phyloP scores from a whole-genome alignment of 1,284 basidiomycete species.

The Trichosporon sp. region DNA sequence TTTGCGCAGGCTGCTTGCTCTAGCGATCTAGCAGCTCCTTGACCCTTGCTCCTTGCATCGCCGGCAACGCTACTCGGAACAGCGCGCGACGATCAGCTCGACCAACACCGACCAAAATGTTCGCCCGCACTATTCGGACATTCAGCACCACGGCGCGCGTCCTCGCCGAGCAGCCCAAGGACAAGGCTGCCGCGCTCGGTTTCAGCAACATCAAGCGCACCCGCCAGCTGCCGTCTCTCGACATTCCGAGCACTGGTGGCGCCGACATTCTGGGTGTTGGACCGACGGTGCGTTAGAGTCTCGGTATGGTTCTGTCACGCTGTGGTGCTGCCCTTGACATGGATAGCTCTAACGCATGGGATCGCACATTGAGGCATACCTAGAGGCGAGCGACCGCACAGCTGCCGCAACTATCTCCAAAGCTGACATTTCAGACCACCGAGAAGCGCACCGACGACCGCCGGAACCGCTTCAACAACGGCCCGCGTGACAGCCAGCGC shows the following conservation, averaged over 20 bases:
- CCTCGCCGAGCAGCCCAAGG: not conserved
- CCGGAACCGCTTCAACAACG: not conserved
- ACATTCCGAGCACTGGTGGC: not conserved
- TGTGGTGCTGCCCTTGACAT: too few relatives aligned
- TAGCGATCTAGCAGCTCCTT: too few relatives aligned
- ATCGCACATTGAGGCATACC: too few relatives aligned
- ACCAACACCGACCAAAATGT: constrained; percentile 10
- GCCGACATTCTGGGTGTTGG: not conserved
- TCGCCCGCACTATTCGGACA: constrained; percentile 9
- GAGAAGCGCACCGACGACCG: not conserved
- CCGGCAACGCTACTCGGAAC: not conserved
- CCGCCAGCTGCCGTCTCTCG: constrained; percentile 10
- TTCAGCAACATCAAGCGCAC: constrained; percentile 7
- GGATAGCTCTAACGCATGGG: too few relatives aligned
- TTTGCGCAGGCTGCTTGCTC: not conserved
- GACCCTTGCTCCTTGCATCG: not conserved
- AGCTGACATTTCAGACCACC: not conserved
- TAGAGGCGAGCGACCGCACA: too few relatives aligned
- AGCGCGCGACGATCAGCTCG: not conserved
- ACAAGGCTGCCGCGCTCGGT: not conserved
- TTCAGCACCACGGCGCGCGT: constrained; percentile 8
- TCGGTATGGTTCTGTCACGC: too few relatives aligned
- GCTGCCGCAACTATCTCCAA: too few relatives aligned
- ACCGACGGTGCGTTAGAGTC: not conserved
- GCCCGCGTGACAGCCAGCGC: not conserved